These are phyloP conservation scores for Tinospora cordifolia DNA, from an alignment of 164 flowering plant species.

Conservation along the genomic window DNA sequence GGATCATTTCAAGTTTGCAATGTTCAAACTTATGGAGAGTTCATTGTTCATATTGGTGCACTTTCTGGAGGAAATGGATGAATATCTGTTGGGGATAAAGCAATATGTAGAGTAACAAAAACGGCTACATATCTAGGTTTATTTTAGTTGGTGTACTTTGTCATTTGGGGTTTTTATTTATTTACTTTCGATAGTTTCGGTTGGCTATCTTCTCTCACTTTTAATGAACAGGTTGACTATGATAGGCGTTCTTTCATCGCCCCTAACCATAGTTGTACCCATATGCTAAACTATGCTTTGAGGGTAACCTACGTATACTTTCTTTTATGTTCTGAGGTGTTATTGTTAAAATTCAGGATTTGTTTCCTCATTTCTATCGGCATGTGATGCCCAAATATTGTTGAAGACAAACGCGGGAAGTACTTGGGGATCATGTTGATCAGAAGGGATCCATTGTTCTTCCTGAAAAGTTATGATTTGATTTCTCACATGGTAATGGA, in stretches of 20 bases:
- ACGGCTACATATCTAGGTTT: too few relatives aligned
- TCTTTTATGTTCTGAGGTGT: background rate
- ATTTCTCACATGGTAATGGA: slow-evolving; percentile 88
- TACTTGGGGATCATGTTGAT: slow-evolving; percentile 92
- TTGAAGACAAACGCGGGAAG: slow-evolving; percentile 49
- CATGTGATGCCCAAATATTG: background rate
- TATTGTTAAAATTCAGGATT: background rate
- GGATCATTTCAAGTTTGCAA: slow-evolving; percentile 69
- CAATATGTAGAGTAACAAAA: slow-evolving; percentile 61
- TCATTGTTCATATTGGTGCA: slow-evolving; percentile 78
- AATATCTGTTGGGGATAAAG: slow-evolving; percentile 59
- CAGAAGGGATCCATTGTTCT: slow-evolving; percentile 99
- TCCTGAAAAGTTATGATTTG: slow-evolving; percentile 91
- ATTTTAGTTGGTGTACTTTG: background rate
- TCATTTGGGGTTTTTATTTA: background rate
- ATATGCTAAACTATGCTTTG: slow-evolving; percentile 93
- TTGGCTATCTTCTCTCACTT: background rate
- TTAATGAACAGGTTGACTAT: slow-evolving; percentile 72
- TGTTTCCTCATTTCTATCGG: background rate
- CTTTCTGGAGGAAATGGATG: slow-evolving; percentile 35
- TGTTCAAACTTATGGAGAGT: slow-evolving; percentile 87
- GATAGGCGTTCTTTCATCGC: slow-evolving; percentile 79
- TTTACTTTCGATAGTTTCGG: background rate
- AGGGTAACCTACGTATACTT: slow-evolving; percentile 44
- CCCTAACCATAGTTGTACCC: slow-evolving; percentile 99